phyloP scores from a whole-genome alignment of 306 rosid species.

The Fragaria ananassa region DNA sequence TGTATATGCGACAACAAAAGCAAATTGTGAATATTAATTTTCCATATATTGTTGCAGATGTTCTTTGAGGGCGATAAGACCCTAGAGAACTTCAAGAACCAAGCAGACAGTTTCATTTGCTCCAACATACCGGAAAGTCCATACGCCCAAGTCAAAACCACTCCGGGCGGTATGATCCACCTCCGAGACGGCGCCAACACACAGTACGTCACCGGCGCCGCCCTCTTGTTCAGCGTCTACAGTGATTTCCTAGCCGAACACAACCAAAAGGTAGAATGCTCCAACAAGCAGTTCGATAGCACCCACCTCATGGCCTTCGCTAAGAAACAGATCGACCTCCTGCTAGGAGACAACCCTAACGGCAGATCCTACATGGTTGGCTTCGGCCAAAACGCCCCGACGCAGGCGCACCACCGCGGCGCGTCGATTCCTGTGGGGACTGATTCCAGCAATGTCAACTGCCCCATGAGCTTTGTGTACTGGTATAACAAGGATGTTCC shows the following conservation, averaged over 20 bases:
- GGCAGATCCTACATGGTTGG: conserved; percentile 86
- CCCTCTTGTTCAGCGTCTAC: conserved; percentile 51
- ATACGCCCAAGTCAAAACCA: conserved; percentile 45
- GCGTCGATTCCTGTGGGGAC: conserved; percentile 53
- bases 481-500: conserved; percentile 53
- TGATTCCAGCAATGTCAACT: neutral
- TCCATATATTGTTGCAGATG: conserved; percentile 32
- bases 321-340: conserved; percentile 76
- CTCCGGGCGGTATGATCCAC: conserved; percentile 75
- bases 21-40: neutral
- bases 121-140: conserved; percentile 83
- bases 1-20: neutral
- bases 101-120: conserved; percentile 72
- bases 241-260: conserved; percentile 53
- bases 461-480: conserved; percentile 44
- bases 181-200: conserved; percentile 86
- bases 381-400: conserved; percentile 63
- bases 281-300: conserved; percentile 35
- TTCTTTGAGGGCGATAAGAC: conserved; percentile 49
- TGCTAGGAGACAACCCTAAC: conserved; percentile 66
- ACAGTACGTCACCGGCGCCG: conserved; percentile 65
- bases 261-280: conserved; percentile 52
- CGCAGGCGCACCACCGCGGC: conserved; percentile 86
- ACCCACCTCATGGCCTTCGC: conserved; percentile 44
- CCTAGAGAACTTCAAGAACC: conserved; percentile 47